A percentile compares a stretch with the other conserved stretches of the same genome.
phyloP scores from a whole-genome alignment of 2,329 filamentous ascomycete species.

The Hyphodiscus sp. region DNA sequence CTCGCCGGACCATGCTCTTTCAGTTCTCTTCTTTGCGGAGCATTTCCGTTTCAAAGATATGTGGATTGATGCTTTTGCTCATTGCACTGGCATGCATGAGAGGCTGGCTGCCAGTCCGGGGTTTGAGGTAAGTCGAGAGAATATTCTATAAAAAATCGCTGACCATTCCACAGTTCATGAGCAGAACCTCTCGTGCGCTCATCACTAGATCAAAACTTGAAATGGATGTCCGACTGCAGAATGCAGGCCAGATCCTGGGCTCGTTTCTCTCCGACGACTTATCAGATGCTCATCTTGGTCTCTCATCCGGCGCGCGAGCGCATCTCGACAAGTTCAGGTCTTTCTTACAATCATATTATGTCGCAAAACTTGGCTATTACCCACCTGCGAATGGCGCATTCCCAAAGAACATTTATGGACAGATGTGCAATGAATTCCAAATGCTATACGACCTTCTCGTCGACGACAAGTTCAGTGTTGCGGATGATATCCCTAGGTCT shows the following conservation, averaged over 20 bases:
- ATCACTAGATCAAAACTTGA: constrained; percentile 57
- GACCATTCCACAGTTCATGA: constrained; percentile 36
- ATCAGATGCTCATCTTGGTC: constrained; percentile 57
- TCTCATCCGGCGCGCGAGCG: constrained; percentile 51
- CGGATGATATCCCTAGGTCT: constrained; percentile 40
- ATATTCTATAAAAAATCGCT: neutral
- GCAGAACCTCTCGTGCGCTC: constrained; percentile 52
- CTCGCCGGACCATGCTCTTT: constrained; percentile 62
- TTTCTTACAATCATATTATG: constrained; percentile 61
- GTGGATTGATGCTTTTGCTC: constrained; percentile 68
- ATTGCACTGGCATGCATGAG: constrained; percentile 73
- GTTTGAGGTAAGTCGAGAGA: constrained; percentile 46
- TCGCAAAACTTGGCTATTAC: constrained; percentile 63
- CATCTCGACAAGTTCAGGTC: constrained; percentile 69
- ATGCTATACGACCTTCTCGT: constrained; percentile 66
- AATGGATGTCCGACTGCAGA: constrained; percentile 56
- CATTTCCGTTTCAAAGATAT: constrained; percentile 54
- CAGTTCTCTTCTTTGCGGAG: constrained; percentile 62
- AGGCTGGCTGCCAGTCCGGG: constrained; percentile 49
- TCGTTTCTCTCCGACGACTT: constrained; percentile 67
- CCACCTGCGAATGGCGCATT: constrained; percentile 54
- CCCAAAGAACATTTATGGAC: constrained; percentile 49
- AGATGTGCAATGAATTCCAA: constrained; percentile 64
- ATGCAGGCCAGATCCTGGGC: constrained; percentile 52
- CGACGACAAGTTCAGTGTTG: constrained; percentile 48